These are phyloP conservation scores for Incumbomyces lentus DNA, from an alignment of 2,329 filamentous ascomycete genomes.

Conservation along the genomic window DNA sequence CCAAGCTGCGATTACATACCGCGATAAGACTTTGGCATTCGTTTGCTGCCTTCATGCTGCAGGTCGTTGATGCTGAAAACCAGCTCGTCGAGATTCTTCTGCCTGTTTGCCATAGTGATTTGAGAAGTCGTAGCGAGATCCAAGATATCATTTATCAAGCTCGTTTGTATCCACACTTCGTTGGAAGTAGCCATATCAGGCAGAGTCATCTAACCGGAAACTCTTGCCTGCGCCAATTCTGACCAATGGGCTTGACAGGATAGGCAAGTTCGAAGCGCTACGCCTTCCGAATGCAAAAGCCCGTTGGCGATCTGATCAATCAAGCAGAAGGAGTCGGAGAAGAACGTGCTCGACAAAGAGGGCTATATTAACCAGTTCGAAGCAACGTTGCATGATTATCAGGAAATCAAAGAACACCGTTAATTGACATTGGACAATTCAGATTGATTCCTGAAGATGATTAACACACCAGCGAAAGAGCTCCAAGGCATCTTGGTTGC, in stretches of 20 bases:
- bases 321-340: too few species aligned
- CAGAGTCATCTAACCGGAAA: not conserved
- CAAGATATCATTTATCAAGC: not conserved
- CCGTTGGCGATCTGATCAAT: not conserved
- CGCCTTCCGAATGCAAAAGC: not conserved
- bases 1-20: slow-evolving; percentile 1
- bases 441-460: not conserved
- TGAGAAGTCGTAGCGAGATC: not conserved
- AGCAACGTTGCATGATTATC: too few species aligned
- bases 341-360: too few species aligned
- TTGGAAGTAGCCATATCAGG: not conserved
- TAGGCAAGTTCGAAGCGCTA: not conserved
- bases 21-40: slow-evolving; percentile 11
- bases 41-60: slow-evolving; percentile 11
- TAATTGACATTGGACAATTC: not conserved
- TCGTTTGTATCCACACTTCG: too few species aligned
- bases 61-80: slow-evolving; percentile 20
- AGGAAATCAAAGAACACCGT: too few species aligned
- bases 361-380: too few species aligned
- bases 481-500: slow-evolving; percentile 38
- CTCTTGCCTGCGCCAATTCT: not conserved
- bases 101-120: slow-evolving; percentile 26
- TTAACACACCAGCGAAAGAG: slow-evolving; percentile 2
- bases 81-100: slow-evolving; percentile 23
- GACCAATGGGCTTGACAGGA: not conserved